These are phyloP conservation scores for Phytophthora europaea DNA, from an alignment of 352 stramenopile genomes.

Conservation along the genomic window DNA sequence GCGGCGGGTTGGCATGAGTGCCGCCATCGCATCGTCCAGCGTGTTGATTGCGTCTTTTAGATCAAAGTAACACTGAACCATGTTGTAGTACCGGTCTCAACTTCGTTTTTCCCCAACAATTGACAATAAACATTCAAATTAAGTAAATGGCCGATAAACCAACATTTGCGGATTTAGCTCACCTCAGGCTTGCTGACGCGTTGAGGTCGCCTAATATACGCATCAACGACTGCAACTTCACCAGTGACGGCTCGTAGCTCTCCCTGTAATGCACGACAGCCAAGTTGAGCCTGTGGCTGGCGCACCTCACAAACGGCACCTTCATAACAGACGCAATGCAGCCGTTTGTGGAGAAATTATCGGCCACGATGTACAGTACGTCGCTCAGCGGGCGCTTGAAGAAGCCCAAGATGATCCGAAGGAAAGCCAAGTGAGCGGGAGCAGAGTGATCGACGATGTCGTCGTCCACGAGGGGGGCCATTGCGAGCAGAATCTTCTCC, in stretches of 20 bases:
- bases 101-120: conserved; percentile 1
- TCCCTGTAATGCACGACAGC: background rate
- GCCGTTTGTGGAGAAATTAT: conserved; percentile 1
- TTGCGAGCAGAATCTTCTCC: conserved; percentile 7
- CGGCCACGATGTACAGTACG: background rate
- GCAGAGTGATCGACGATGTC: conserved; percentile 2
- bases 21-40: background rate
- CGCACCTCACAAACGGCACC: conserved; percentile 4
- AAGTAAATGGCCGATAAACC: background rate
- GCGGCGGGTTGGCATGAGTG: conserved; percentile 2
- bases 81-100: conserved; percentile 15
- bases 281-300: conserved; percentile 1
- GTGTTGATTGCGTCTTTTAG: conserved; percentile 8
- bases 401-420: background rate
- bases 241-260: background rate
- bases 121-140: too few relatives aligned
- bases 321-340: background rate
- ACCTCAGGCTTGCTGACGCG: background rate
- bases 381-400: background rate
- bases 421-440: background rate
- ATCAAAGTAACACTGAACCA: conserved; percentile 7
- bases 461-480: background rate
- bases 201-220: conserved; percentile 10
- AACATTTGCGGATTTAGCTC: conserved; percentile 1
- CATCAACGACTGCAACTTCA: background rate